Evolutionary conservation across 1,284 basidiomycete species (phyloP), one percentile per base, ranked within the genome.

Genomic region (Takashimella tepidaria): DNA sequence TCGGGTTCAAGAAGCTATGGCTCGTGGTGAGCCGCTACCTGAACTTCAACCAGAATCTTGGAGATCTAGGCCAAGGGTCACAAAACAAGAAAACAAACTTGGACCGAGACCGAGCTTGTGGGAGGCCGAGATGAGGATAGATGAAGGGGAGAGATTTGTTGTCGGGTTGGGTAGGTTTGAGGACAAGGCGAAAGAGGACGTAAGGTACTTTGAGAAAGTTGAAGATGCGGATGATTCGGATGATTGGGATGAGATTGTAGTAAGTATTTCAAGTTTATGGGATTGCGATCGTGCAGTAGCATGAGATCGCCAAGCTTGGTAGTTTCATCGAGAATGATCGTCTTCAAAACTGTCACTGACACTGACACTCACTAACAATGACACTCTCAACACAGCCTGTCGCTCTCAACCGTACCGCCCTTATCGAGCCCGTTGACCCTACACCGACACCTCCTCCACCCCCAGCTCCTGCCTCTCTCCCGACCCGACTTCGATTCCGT

Each of bases 91-190:
- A 22, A 60, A 58, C 26, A 54, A 58, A 49, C 53, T 72, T 19
- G 68, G 66, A 11, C 67, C 68, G 27, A 68, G 65, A 56, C 71
- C 72, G 12, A 60, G 50, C 12, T 54, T 74, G 54, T 72, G 68
- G 68, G 69, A 75, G 16, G 31, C 31, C 10, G 31, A 37, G 31
- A 37, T 37, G 31, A n/a, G n/a, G n/a, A n/a, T n/a, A n/a, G n/a
- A n/a, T n/a, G n/a, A n/a, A n/a, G n/a, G n/a, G n/a, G n/a, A n/a
- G n/a, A n/a, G n/a, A n/a, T n/a, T n/a, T n/a, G n/a, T n/a, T n/a
- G n/a, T n/a, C n/a, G n/a, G n/a, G n/a, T n/a, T n/a, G n/a, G 31
- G 8, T 37, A 37, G 31, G 31, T 8, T 8, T 37, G 31, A 16
- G 31, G 31, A 37, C 10, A 16, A 8, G 10, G 31, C 8, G 31